Evolutionary conservation across 805 yeast genomes (phyloP).

Genomic region (Ogataea henricii): DNA sequence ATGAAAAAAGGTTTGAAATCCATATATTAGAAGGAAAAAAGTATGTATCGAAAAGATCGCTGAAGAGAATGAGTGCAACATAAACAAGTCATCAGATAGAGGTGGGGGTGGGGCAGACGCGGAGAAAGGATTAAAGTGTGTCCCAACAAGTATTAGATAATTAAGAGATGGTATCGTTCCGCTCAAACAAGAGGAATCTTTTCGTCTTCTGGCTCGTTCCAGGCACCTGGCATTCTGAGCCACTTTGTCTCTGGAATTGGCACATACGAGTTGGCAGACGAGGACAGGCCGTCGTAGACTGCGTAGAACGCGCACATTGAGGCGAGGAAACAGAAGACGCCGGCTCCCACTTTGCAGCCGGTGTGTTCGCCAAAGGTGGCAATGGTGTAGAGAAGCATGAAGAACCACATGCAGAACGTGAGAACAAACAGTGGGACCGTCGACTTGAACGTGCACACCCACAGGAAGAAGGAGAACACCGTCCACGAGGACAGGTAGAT

Average conservation of each 20-base stretch:
- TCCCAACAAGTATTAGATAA: constrained; percentile 46
- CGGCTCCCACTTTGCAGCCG: constrained; percentile 41
- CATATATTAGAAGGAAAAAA: neutral
- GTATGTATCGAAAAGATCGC: neutral
- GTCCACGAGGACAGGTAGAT: constrained; percentile 51
- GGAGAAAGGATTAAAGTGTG: neutral
- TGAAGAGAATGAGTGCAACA: neutral
- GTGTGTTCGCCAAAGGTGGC: constrained; percentile 40
- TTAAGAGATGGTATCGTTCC: constrained; percentile 40
- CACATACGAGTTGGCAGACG: constrained; percentile 27
- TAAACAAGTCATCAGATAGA: no score
- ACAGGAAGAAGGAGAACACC: constrained; percentile 46
- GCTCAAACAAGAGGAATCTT: constrained; percentile 20
- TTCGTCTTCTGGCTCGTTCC: constrained; percentile 26
- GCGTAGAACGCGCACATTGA: constrained; percentile 45
- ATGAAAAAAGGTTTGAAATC: neutral
- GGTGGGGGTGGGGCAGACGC: no score
- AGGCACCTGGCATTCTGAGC: constrained; percentile 36
- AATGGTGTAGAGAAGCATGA: constrained; percentile 44
- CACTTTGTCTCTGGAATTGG: constrained; percentile 31
- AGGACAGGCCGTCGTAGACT: constrained; percentile 43
- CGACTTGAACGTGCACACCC: constrained; percentile 46
- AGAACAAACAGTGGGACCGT: constrained; percentile 41
- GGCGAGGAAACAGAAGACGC: constrained; percentile 44
- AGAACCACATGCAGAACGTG: constrained; percentile 43